phyloP scores from a whole-genome alignment of 1,284 basidiomycete genomes.

The Pseudozyma sp. region DNA sequence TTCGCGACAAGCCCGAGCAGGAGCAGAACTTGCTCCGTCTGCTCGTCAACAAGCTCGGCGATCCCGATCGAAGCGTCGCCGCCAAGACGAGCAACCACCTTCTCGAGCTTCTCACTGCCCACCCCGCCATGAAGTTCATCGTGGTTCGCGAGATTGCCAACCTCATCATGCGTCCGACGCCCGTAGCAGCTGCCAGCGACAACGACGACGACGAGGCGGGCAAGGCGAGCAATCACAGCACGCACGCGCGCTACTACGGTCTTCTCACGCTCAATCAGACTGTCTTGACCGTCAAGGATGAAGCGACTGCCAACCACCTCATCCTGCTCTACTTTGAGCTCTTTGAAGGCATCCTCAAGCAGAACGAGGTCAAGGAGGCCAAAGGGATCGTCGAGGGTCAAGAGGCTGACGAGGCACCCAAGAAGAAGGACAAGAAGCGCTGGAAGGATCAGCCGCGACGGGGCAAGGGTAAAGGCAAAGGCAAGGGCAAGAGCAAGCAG shows the following conservation, averaged over 20 bases:
- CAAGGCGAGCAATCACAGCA: conserved; percentile 58
- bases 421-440: conserved; percentile 69
- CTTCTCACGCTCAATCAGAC: conserved; percentile 95
- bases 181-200: conserved; percentile 38
- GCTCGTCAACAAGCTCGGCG: conserved; percentile 86
- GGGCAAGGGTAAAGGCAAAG: conserved; percentile 55
- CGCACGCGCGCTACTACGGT: conserved; percentile 87
- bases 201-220: conserved; percentile 24
- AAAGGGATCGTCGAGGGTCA: conserved; percentile 55
- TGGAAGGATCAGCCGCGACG: conserved; percentile 67
- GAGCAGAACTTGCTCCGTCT: conserved; percentile 93
- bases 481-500: conserved; percentile 25
- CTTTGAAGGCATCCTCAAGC: conserved; percentile 77
- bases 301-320: conserved; percentile 82
- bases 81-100: conserved; percentile 90
- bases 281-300: conserved; percentile 77
- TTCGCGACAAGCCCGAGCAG: conserved; percentile 92
- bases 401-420: conserved; percentile 39
- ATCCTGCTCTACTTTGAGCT: conserved; percentile 95
- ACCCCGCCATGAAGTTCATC: conserved; percentile 93
- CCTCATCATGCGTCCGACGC: conserved; percentile 76
- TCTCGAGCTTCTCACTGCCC: conserved; percentile 86
- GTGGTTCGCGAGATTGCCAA: conserved; percentile 87
- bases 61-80: conserved; percentile 87
- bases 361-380: conserved; percentile 62